Evolutionary conservation across 2,329 filamentous ascomycete species (phyloP).

Genomic region (Alternaria metachromatica): DNA sequence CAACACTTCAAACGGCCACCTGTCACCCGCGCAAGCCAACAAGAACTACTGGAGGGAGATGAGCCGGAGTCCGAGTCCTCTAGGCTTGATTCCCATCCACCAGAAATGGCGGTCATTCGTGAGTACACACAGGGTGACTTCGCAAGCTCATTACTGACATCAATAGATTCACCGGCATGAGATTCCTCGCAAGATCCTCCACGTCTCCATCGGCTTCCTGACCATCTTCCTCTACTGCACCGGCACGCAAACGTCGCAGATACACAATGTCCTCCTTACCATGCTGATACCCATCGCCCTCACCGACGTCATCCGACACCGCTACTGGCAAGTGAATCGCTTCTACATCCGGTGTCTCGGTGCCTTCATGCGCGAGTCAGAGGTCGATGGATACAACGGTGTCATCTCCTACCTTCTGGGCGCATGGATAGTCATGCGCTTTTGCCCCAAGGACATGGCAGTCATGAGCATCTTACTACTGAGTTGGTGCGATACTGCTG

Average conservation of each 20-base stretch:
- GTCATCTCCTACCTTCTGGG: constrained; percentile 97
- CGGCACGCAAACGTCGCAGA: constrained; percentile 76
- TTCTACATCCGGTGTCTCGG: constrained; percentile 85
- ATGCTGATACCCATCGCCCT: constrained; percentile 83
- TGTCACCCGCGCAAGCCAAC: constrained; percentile 68
- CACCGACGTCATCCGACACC: constrained; percentile 82
- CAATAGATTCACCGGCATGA: constrained; percentile 82
- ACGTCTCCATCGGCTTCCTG: constrained; percentile 96
- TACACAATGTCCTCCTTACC: constrained; percentile 83
- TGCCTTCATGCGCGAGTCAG: constrained; percentile 94
- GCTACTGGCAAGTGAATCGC: constrained; percentile 80
- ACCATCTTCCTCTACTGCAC: constrained; percentile 84
- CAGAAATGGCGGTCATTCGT: constrained; percentile 89
- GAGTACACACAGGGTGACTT: constrained; percentile 26
- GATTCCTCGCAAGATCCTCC: constrained; percentile 89
- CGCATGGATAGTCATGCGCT: constrained; percentile 82
- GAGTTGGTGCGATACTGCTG: constrained; percentile 97
- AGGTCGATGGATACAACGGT: constrained; percentile 93
- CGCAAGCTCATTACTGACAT: constrained; percentile 18
- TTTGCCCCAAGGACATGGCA: constrained; percentile 91
- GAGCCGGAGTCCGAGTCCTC: constrained; percentile 87
- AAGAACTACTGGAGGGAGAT: constrained; percentile 85
- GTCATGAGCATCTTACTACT: constrained; percentile 88
- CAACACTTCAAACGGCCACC: constrained; percentile 67
- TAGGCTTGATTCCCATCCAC: constrained; percentile 95